Evolutionary conservation across 345 rosid genomes (phyloP).

Genomic region (Erucastrum elatum): DNA sequence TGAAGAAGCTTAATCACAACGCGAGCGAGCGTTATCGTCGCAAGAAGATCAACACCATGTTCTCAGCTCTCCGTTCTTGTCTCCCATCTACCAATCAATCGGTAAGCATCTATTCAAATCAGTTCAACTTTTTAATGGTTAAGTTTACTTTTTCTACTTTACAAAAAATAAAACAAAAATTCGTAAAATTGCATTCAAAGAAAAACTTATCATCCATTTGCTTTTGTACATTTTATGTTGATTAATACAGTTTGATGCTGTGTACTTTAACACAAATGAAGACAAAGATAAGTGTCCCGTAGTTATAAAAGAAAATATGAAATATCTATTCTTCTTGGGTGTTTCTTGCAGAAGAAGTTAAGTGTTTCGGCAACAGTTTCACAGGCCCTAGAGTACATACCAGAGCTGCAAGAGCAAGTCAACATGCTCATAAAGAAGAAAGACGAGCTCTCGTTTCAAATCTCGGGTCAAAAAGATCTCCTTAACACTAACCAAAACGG

Average conservation of each 20-base stretch:
- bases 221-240: neutral
- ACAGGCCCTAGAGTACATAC: constrained; percentile 51
- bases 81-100: constrained; percentile 50
- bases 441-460: constrained; percentile 45
- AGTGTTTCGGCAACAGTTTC: constrained; percentile 59
- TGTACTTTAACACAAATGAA: neutral
- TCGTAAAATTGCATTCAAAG: neutral
- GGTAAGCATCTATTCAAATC: constrained; percentile 38
- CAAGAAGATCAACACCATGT: constrained; percentile 57
- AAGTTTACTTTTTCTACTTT: neutral
- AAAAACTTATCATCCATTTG: neutral
- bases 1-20: constrained; percentile 65
- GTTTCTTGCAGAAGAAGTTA: constrained; percentile 47
- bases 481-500: constrained; percentile 8
- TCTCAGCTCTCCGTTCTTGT: constrained; percentile 62
- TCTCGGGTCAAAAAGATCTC: constrained; percentile 30
- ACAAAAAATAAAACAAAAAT: neutral
- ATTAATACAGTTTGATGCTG: neutral
- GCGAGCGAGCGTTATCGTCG: constrained; percentile 71
- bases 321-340: neutral
- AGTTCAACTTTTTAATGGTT: neutral
- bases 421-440: constrained; percentile 43
- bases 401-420: constrained; percentile 50
- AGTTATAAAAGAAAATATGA: neutral
- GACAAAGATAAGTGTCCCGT: neutral